Evolutionary conservation across 148 eudicot genomes (phyloP).

Genomic region (Amaranthus hypochondriacus): DNA sequence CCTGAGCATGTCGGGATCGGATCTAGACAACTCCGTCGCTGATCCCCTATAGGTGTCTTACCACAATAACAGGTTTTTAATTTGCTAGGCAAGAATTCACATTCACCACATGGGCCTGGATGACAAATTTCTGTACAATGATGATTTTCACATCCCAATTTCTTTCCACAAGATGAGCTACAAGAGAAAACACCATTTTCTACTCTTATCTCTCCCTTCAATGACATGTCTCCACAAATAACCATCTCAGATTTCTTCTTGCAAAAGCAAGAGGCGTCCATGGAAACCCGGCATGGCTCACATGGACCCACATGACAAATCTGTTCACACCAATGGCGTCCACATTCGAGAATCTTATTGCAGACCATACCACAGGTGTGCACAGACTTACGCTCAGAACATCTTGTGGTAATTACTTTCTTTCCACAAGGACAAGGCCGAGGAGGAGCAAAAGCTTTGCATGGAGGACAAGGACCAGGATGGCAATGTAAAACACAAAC

Average conservation of each 20-base stretch:
- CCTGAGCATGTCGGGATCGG: conserved; percentile 75
- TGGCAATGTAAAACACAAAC: conserved; percentile 90
- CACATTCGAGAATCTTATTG: conserved; percentile 64
- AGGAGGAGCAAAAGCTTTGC: conserved; percentile 95
- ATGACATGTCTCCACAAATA: conserved; percentile 74
- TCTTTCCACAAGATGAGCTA: conserved; percentile 50
- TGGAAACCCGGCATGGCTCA: conserved; percentile 55
- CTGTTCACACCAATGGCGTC: conserved; percentile 63
- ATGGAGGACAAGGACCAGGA: conserved; percentile 94
- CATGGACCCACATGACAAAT: conserved; percentile 82
- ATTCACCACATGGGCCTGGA: conserved; percentile 92
- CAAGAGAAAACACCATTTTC: conserved; percentile 79
- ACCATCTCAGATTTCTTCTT: conserved; percentile 67
- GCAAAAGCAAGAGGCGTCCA: conserved; percentile 83
- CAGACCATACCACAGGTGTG: conserved; percentile 78
- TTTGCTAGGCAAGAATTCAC: conserved; percentile 63
- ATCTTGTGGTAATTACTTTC: conserved; percentile 66
- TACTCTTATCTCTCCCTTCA: conserved; percentile 66
- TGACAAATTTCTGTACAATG: conserved; percentile 62
- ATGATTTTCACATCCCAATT: conserved; percentile 68
- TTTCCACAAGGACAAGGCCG: conserved; percentile 79
- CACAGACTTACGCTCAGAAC: conserved; percentile 64
- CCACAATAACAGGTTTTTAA: conserved; percentile 80
- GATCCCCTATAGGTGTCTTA: conserved; percentile 50
- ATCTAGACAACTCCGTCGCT: conserved; percentile 66